phyloP scores from a whole-genome alignment of 2,329 filamentous ascomycete genomes.

The Aspergillus jensenii region DNA sequence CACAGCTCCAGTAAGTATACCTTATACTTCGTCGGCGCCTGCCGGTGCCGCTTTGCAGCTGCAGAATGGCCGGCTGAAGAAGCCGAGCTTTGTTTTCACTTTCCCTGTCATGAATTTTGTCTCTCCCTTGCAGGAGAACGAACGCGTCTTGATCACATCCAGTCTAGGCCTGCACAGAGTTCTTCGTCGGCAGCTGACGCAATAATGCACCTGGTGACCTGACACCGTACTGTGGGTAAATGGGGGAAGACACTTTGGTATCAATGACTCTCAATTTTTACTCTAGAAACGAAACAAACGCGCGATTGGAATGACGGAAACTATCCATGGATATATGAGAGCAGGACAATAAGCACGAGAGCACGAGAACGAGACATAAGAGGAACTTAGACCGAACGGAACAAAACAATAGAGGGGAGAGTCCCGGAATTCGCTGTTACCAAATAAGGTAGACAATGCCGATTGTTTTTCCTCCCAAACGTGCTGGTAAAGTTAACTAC shows the following conservation, averaged over 20 bases:
- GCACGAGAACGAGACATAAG: too few species aligned
- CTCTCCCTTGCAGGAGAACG: background rate
- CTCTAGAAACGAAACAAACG: background rate
- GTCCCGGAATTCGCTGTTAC: background rate
- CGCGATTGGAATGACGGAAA: background rate
- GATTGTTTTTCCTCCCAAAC: background rate
- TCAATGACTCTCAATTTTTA: background rate
- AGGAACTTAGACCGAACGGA: background rate
- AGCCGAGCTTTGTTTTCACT: background rate
- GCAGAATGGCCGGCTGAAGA: background rate
- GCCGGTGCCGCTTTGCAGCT: background rate
- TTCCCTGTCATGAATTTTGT: background rate
- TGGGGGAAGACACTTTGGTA: background rate
- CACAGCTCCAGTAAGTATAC: background rate
- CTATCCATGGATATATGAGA: background rate
- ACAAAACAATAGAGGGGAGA: background rate
- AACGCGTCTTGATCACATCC: background rate
- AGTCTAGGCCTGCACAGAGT: background rate
- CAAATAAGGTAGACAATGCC: background rate
- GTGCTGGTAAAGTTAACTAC: slow-evolving; percentile 2
- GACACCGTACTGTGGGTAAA: background rate
- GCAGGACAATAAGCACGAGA: background rate
- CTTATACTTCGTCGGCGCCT: background rate
- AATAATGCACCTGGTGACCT: background rate
- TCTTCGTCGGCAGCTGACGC: background rate